These are phyloP conservation scores for Mycena galopus DNA, from an alignment of 768 basidiomycete species.

Conservation along the genomic window DNA sequence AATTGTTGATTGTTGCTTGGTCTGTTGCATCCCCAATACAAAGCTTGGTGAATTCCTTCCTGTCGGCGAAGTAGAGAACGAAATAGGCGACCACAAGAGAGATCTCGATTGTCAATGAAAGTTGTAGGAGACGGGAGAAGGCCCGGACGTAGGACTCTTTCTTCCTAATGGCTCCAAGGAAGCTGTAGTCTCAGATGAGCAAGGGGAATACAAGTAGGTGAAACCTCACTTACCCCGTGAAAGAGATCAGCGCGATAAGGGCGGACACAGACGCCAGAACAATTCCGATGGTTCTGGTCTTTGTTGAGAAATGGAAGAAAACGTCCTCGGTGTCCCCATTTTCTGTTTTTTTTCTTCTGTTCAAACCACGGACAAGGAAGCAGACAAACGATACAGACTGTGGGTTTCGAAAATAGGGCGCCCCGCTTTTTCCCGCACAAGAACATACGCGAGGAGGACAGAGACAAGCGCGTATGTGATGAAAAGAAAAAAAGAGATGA, in stretches of 20 bases:
- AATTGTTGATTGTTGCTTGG: slow-evolving; percentile 43
- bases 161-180: slow-evolving; percentile 55
- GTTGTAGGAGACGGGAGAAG: slow-evolving; percentile 40
- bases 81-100: slow-evolving; percentile 26
- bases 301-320: slow-evolving; percentile 31
- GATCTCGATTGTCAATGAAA: slow-evolving; percentile 10
- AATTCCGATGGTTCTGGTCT: slow-evolving; percentile 43
- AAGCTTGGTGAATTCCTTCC: slow-evolving; percentile 46
- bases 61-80: slow-evolving; percentile 48
- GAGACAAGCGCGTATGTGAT: slow-evolving; percentile 48
- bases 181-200: slow-evolving; percentile 38
- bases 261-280: slow-evolving; percentile 49
- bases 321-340: neutral
- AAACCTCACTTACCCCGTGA: slow-evolving; percentile 18
- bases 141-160: slow-evolving; percentile 52
- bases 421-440: slow-evolving; percentile 43
- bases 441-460: slow-evolving; percentile 46
- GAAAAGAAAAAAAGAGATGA: slow-evolving; percentile 58
- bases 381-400: slow-evolving; percentile 4
- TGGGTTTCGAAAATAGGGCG: neutral
- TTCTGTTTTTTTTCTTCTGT: slow-evolving; percentile 2
- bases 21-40: slow-evolving; percentile 47
- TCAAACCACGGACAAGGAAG: neutral
- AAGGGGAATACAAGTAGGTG: neutral
- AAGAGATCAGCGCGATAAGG: slow-evolving; percentile 46